Evolutionary conservation across 225 moss, liverwort and hornwort species (phyloP), one percentile per base, ranked within the genome.

Genomic region (Climacium dendroides): DNA sequence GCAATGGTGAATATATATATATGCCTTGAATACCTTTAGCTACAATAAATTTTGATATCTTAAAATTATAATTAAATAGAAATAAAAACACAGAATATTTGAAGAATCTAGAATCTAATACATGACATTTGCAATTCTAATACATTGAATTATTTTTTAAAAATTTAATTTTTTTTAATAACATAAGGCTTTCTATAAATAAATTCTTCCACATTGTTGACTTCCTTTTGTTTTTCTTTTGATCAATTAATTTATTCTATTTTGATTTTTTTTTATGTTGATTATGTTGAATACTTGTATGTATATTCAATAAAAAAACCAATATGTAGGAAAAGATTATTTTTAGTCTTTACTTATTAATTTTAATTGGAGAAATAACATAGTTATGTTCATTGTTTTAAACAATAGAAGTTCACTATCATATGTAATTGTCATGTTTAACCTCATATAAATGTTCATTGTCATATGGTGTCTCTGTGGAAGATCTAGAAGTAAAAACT

Each of bases 91-190:
- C 4, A 11, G 2, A 43, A 48, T 48, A 12, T 32, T 30, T 30
- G 48, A 19, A 1, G 6, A 10, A 11, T 73, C 29, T 20, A 10
- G 6, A 66, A 37, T 66, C 35, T 37, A 37, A 12, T 6, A 67
- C 2, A 67, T 37, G 23, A 67, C 37, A 67, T 23, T 67, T 67
- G 67, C 4, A 74, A 74, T 18, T 74, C 12, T 30, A 74, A 74
- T 1, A 10, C 2, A 73, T 47, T 47, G 2, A 10, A 29, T 45
- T 73, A 29, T 45, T 73, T 0, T 10, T 47, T 16, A 5, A 71
- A 28, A 0, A 2, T 16, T 28, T 41, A 2, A 1, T 26, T 9
- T 9, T 71, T 26, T 24, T 39, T 0, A 2, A 15, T 30, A 30
- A 4, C 15, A 1, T 62, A 30, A 30, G 8, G 15, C 30, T 30